A percentile compares a stretch with the other conserved stretches of the same genome.
These are phyloP conservation scores for Blastobotrys attinorum DNA, from an alignment of 805 yeast genomes.

Conservation along the genomic window DNA sequence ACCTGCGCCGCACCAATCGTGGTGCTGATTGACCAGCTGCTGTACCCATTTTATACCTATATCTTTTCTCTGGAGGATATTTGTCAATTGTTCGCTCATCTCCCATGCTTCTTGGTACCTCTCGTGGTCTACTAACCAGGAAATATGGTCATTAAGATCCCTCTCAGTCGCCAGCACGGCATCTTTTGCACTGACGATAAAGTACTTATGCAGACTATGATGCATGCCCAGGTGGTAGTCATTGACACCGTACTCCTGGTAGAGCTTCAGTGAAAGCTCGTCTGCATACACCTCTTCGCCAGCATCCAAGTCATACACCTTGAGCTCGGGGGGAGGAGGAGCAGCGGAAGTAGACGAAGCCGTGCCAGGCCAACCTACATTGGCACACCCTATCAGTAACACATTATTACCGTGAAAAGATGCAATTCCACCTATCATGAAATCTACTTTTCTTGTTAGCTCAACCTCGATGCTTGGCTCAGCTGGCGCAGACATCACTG, in stretches of 20 bases:
- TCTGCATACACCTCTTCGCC: conserved; percentile 75
- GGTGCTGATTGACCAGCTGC: conserved; percentile 27
- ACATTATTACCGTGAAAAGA: conserved; percentile 66
- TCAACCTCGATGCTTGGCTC: conserved; percentile 28
- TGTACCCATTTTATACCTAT: conserved; percentile 52
- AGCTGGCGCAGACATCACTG: conserved; percentile 11
- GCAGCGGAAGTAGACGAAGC: too few species aligned
- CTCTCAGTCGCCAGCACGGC: conserved; percentile 69
- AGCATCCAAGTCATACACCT: conserved; percentile 52
- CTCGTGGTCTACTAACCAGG: conserved; percentile 59
- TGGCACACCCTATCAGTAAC: conserved; percentile 43
- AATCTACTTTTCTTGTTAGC: conserved; percentile 34
- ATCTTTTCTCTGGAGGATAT: conserved; percentile 41
- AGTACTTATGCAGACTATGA: conserved; percentile 36
- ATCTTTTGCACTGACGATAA: conserved; percentile 71
- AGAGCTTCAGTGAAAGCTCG: conserved; percentile 58
- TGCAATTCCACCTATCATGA: conserved; percentile 67
- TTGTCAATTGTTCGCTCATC: conserved; percentile 52
- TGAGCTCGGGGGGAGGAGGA: conserved; percentile 59
- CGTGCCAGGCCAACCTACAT: conserved; percentile 22
- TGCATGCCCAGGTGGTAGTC: conserved; percentile 58
- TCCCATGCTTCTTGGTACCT: conserved; percentile 69
- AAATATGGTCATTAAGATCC: conserved; percentile 57
- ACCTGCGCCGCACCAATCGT: conserved; percentile 56
- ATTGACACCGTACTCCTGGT: conserved; percentile 58